phyloP scores from a whole-genome alignment of 2,329 filamentous ascomycete species.

The Cercospora brassicicola region DNA sequence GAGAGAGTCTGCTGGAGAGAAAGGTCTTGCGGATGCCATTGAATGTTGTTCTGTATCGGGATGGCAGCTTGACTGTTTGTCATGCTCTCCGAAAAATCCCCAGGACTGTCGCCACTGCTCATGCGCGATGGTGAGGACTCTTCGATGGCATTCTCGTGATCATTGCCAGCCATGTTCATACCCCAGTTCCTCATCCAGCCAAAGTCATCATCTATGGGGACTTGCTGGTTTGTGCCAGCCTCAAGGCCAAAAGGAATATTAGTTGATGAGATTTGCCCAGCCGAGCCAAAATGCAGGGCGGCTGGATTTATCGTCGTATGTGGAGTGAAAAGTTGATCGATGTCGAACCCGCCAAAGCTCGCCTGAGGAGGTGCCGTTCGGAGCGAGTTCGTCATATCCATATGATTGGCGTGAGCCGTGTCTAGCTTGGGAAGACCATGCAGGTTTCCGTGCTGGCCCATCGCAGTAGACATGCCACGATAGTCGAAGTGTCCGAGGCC shows the following conservation, averaged over 20 bases:
- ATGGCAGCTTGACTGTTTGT: conserved; percentile 63
- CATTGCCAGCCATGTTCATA: conserved; percentile 60
- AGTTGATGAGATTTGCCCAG: conserved; percentile 40
- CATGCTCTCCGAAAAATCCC: conserved; percentile 87
- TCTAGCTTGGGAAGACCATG: conserved; percentile 80
- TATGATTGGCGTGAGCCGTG: conserved; percentile 63
- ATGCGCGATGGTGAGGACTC: conserved; percentile 94
- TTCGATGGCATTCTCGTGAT: conserved; percentile 71
- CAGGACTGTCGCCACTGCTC: conserved; percentile 92
- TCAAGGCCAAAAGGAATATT: conserved; percentile 48
- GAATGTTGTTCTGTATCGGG: conserved; percentile 29
- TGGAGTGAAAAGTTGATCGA: conserved; percentile 69
- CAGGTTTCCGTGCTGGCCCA: conserved; percentile 65
- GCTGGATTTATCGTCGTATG: conserved; percentile 64
- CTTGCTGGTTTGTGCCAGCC: conserved; percentile 49
- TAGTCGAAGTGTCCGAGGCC: conserved; percentile 61
- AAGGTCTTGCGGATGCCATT: conserved; percentile 64
- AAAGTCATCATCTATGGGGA: conserved; percentile 72
- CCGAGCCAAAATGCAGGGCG: conserved; percentile 76
- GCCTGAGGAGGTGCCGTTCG: conserved; percentile 77
- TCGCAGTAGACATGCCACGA: conserved; percentile 68
- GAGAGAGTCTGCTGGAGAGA: conserved; percentile 64
- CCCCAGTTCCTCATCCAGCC: conserved; percentile 86
- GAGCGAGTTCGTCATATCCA: conserved; percentile 65
- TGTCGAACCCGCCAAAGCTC: conserved; percentile 67